Base-by-base conservation (phyloP, 1,284 basidiomycete species). In the Cryptococcus floricola region DNA sequence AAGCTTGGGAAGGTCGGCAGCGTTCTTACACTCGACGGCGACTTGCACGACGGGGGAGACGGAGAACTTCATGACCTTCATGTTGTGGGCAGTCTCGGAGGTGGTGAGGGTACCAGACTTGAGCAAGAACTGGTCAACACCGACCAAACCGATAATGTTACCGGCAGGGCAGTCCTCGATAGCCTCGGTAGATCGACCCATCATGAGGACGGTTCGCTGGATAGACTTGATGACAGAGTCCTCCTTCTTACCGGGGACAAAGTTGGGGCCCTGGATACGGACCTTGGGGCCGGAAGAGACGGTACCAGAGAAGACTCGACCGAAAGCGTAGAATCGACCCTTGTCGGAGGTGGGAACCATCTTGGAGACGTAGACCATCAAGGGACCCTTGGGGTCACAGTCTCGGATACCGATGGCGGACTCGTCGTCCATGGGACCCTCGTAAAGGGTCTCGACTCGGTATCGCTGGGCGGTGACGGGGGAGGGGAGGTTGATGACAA, bases 321-420 rank as follows among this genome's bases (percentile, higher is more conserved):
- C 96, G 80, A 99, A 98, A 66, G 96, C 96, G 81, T 98, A 98
- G 89, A 98, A 99, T 66, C 96, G 94, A 75, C 96, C 96, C 82
- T 98, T 98, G 81, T 99, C 96, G 70, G 95, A 96, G 58, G 96
- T 98, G 65, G 96, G 96, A 68, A 98, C 95, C 96, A 99, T 98
- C 87, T 98, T 98, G 71, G 96, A 98, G 81, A 99, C 84, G 82
- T 99, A 99, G 69, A 97, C 85, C 79, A 98, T 94, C 67, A 99
- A 88, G 66, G 96, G 96, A 64, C 87, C 96, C 63, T 88, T 90
- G 78, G 96, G 88, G 81, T 98, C 91, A 79, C 96, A 99, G 80
- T 98, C 94, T 65, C 96, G 88, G 81, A 99, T 96, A 83, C 87
- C 91, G 71, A 98, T 93, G 71, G 96, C 96, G 58, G 91, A 95